Evolutionary conservation across 345 rosid genomes (phyloP), one percentile per base, ranked within the genome.

Genomic region (Rhizophora mangle): DNA sequence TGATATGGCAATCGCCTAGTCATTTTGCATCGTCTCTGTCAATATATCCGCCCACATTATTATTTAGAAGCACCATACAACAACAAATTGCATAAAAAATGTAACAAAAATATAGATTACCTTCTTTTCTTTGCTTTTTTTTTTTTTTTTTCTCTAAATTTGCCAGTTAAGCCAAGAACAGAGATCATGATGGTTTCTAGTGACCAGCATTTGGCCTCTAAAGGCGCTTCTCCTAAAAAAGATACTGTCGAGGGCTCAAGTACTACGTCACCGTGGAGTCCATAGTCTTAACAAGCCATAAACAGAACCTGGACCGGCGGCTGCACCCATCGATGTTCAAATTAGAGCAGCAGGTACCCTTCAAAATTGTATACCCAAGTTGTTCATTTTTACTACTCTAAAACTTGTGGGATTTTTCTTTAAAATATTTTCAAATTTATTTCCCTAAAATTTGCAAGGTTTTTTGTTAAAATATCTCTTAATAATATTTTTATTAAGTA

Each of bases 321-420:
- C 58, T 1, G 9, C 77, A 65, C 2, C 77, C 21, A 31, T 57
- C 73, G 18, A 39, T 51, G 39, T 74, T 76, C 43, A 61, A 70
- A 30, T 63, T 81, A 62, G 75, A 77, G 75, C 72, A 70, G 46
- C 82, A 81, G 85, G 87, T 69, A 43, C 7, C 20, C 64, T 61
- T 66, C 64, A 74, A 3, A 13, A 37, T 39, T 21, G 29, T 1
- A 22, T 37, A 15, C 0, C n/a, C 6, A 15, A 47, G 6, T 46
- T 22, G 3, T 3, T 15, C 2, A 4, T 3, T 39, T 63, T 8
- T 3, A 18, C 16, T n/a, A 0, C 19, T 34, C 8, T 34, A 34
- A 34, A 34, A 5, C 5, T 6, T 34, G 2, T 29, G 31, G 31
- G 1, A 1, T 5, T 5, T 34, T 34, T 34, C 6, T 4, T 34